phyloP scores from a whole-genome alignment of 2,329 filamentous ascomycete species.

The Corynespora cassiicola region DNA sequence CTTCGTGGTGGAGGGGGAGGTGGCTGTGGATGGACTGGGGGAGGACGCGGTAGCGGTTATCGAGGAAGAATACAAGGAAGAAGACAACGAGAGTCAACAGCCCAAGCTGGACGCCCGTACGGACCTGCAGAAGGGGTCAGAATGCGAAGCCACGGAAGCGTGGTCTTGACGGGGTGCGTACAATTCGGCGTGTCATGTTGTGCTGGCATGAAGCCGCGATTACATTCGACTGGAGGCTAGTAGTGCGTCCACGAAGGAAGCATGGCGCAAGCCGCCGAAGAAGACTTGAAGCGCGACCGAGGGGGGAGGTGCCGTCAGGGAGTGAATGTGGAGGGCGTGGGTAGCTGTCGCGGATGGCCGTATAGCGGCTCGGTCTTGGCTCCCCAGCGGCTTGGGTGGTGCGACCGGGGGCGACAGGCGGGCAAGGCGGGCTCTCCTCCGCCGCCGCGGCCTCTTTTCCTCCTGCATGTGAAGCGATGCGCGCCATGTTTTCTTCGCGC shows the following conservation, averaged over 20 bases:
- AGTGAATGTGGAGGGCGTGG: background rate
- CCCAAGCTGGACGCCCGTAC: slow-evolving; percentile 77
- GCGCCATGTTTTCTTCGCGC: slow-evolving; percentile 11
- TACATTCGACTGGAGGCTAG: slow-evolving; percentile 1
- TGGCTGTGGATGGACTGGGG: slow-evolving; percentile 86
- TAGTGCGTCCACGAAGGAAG: background rate
- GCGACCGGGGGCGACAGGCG: too few relatives aligned
- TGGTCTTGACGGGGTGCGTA: slow-evolving; percentile 19
- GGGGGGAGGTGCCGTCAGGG: background rate
- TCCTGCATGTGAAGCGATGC: slow-evolving; percentile 26
- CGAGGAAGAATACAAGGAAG: slow-evolving; percentile 79
- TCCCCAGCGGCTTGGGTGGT: slow-evolving; percentile 1
- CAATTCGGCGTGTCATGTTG: slow-evolving; percentile 49
- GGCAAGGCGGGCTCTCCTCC: too few relatives aligned
- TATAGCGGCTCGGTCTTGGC: slow-evolving; percentile 6
- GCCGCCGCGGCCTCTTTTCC: too few relatives aligned
- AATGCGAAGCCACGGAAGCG: background rate
- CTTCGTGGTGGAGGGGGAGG: slow-evolving; percentile 81
- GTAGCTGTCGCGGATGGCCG: slow-evolving; percentile 1
- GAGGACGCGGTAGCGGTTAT: slow-evolving; percentile 86
- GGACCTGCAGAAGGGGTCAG: slow-evolving; percentile 44
- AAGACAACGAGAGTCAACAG: slow-evolving; percentile 68
- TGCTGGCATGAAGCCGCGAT: slow-evolving; percentile 4
- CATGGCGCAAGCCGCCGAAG: background rate
- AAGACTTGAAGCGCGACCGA: background rate